Conservation (phyloP, 305 asterid species). For the Petunia hybrid region DNA sequence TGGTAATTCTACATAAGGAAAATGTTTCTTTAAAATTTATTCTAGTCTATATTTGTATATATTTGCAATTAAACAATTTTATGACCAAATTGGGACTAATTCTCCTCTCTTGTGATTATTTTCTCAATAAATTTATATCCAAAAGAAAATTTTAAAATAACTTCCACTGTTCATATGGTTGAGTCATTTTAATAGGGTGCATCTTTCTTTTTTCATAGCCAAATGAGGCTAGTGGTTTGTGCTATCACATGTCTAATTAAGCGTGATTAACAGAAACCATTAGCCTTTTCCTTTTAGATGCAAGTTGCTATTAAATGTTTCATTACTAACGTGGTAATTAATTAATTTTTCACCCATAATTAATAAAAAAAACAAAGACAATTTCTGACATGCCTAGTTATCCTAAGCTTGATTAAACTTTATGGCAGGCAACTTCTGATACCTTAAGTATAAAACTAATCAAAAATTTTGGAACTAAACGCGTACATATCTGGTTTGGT, state of each 20-base stretch:
- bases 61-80: no score
- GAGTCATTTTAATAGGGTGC: background rate
- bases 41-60: no score
- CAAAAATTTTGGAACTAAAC: conserved; percentile 37
- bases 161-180: background rate
- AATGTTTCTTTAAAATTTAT: no score
- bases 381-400: conserved; percentile 55
- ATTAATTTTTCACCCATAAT: conserved; percentile 26
- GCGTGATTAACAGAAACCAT: conserved; percentile 27
- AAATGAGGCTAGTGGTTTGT: conserved; percentile 20
- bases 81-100: background rate
- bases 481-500: conserved; percentile 35
- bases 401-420: conserved; percentile 39
- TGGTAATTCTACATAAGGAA: no score
- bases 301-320: conserved; percentile 30
- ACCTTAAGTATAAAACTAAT: conserved; percentile 32
- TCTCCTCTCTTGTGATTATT: background rate
- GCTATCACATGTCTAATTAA: conserved; percentile 38
- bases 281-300: conserved; percentile 33
- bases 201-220: background rate
- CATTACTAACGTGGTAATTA: conserved; percentile 30
- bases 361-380: conserved; percentile 43
- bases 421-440: conserved; percentile 41
- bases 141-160: background rate
- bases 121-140: background rate